Base-by-base conservation (phyloP, 148 eudicot genomes). In the Arctostaphylos glauca region DNA sequence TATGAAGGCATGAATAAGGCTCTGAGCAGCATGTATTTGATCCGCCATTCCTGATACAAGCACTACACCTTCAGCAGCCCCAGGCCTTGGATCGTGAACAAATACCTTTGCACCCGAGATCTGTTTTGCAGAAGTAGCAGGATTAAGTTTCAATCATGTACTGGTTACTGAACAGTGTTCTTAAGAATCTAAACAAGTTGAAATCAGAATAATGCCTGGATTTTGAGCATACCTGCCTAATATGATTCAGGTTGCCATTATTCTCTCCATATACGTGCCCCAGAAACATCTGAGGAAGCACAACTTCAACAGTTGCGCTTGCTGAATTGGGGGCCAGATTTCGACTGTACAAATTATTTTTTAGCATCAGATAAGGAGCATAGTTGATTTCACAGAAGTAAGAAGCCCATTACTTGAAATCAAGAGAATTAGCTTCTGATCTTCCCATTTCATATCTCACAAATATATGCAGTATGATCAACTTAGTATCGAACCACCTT, bases 1-100 rank as follows among this genome's bases (percentile, higher is more conserved):
- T 38, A 91, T 88, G 86, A 90, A 91, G 80, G 89, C 94, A 10
- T 91, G 92, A 60, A 91, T 80, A 70, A 91, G 92, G 85, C 86
- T 84, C 84, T 90, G 94, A 81, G 91, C 92, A n/a, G 83, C 60
- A 23, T 84, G 88, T 72, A 82, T 52, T 81, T 90, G 90, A 68
- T 83, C 84, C 3, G 78, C 81, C 31, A 86, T 87, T 49, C 93
- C 93, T 49, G 94, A 88, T 81, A 91, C 25, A 55, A 83, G 56
- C 47, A 87, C 88, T 79, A 78, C 21, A 15, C 89, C 91, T 60
- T 86, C 91, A 3, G 86, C 80, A 38, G 88, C 86, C 56, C 92
- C 90, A 0, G 89, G 84, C 43, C 83, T 84, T 52, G 88, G 91
- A 79, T 91, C 91, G 16, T 87, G 85, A 46, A 91, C 77, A n/a